Evolutionary conservation across 108 stramenopile genomes (phyloP), one percentile per base, ranked within the genome.

Genomic region (Stephanodiscus triporus): DNA sequence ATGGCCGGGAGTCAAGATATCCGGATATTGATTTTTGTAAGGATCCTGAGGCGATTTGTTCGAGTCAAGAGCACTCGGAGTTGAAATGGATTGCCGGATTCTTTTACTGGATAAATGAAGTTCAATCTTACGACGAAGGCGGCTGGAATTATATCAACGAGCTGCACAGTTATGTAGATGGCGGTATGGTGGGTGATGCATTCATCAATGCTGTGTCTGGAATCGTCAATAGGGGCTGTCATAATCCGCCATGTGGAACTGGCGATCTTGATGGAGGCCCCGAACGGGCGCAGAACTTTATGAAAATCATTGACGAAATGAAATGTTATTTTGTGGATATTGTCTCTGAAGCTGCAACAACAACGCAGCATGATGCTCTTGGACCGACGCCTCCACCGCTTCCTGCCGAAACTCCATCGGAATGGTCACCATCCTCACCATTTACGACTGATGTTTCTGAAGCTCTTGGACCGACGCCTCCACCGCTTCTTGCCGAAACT

Each of bases 21-120:
- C 69, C 80, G 17, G 49, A 73, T 6, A 30, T 80, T 4, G 72
- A 80, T 30, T 80, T 80, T 49, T 80, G 78, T 53, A 66, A 72
- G 54, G 76, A 73, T 23, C 72, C 77, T 9, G 70, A 78, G 57
- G 38, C 50, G 38, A 78, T 78, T n/a, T 78, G 77, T 23, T 6
- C 70, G 1, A 65, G 62, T 22, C 8, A 40, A 4, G 70, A 72
- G 42, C 63, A 72, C 63, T 63, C 64, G 32, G 81, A 76, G 55
- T 62, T 82, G 40, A 82, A 82, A 24, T 82, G 76, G 80, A 76
- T 81, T 2, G 73, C 80, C 3, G 80, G 81, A 9, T 63, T 66
- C 63, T 82, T 82, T 51, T 82, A 72, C 40, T 78, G 77, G 77
- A 47, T 78, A 4, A 58, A 58, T 9, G 23, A 20, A 9, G 55